phyloP scores from a whole-genome alignment of 2,329 filamentous ascomycete species.

The Chaetomium sp. region DNA sequence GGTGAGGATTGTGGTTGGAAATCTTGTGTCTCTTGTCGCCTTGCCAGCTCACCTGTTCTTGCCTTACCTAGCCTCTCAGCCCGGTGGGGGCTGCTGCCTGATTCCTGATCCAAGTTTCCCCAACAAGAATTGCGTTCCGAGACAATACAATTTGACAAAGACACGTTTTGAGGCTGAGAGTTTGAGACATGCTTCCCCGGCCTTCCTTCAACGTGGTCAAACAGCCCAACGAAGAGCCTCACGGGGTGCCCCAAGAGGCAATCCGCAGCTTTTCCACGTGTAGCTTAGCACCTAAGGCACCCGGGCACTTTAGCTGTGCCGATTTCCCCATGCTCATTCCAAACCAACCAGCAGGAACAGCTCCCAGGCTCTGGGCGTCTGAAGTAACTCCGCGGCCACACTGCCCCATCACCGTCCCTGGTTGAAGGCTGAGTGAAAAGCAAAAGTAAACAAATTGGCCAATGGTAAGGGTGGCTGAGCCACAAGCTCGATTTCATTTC shows the following conservation, averaged over 20 bases:
- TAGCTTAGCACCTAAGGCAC: background rate
- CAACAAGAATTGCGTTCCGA: background rate
- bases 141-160: background rate
- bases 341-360: background rate
- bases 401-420: too few species aligned
- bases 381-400: background rate
- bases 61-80: background rate
- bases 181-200: background rate
- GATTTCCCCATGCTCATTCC: background rate
- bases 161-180: background rate
- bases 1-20: background rate
- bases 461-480: background rate
- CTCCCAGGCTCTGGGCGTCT: background rate
- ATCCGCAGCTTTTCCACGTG: too few species aligned
- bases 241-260: background rate
- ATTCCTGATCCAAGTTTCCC: background rate
- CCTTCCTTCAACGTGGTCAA: background rate
- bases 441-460: background rate
- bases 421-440: background rate
- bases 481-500: background rate
- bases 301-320: too few species aligned
- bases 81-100: background rate
- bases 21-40: background rate
- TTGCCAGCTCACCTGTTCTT: background rate
- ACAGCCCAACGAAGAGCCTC: background rate